Base-by-base conservation (phyloP, 2,329 filamentous ascomycete species). In the Aspergillus sclerotialis region DNA sequence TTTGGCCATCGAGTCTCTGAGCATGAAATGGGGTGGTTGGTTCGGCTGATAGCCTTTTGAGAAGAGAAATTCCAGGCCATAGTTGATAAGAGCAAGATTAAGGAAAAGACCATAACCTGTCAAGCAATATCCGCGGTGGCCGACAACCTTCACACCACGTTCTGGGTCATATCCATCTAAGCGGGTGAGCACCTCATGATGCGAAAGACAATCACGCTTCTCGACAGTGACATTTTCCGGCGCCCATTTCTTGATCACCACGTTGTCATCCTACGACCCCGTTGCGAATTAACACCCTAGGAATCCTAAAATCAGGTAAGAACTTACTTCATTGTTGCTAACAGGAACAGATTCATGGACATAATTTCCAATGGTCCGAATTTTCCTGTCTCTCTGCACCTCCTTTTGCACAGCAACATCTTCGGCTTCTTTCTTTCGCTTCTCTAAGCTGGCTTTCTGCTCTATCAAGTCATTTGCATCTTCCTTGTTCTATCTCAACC, bases 1-100 rank as follows among this genome's bases (percentile, higher is more conserved):
- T 73, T 96, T 96, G 40, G 84, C 89, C 92, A 98, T 98, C 61
- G 87, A 82, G 32, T 94, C 85, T 63, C 85, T 84, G 43, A 90
- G 76, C 85, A 96, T 94, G 71, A 98, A 93, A 56, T 87, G 88
- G 2, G 89, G 89, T 2, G 90, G 83, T 56, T 92, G 85, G 46
- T 90, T 78, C 6, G 85, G 81, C 18, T 75, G 87, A 64, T 88
- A 94, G 37, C 84, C 88, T 62, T 82, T 84, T 51, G 76, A 72
- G 61, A 78, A 78, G 36, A 96, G 78, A 61, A 94, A 96, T 55
- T 94, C 83, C 30, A 95, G 72, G 34, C 89, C 90, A 58, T 96
- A 98, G 67, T 94, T 94, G 64, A 95, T 81, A 33, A 98, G 74
- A 1, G 92, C 92, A 58, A 92, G 82, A 66, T 94, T 94, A 45